Evolutionary conservation across 805 yeast species (phyloP), one percentile per base, ranked within the genome.

Genomic region (Metschnikowia santaceciliae): DNA sequence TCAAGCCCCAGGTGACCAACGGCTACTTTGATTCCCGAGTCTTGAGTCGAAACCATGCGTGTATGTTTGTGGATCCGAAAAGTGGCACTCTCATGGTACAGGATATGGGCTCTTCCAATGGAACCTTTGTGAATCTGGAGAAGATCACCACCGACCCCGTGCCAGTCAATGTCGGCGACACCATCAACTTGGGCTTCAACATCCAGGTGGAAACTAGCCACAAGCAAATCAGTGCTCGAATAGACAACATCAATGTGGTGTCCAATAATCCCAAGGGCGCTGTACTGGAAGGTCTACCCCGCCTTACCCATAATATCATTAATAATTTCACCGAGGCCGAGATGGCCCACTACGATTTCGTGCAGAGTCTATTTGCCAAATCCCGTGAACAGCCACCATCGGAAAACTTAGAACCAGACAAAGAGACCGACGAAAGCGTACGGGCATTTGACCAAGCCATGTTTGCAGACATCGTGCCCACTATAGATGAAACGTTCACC

Each of bases 21-120:
- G 99, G 98, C 0, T 91, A 80, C 65, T 94, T 94, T 63, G 98
- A 94, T 69, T 89, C 97, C 10, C 75, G 98, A 30, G 98, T 95
- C 10, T 77, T 94, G 42, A 85, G 95, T 17, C 75, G 99, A 57
- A 94, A 88, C 62, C 99, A 94, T 69, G 99, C 99, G 0, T 92
- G 88, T 61, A 71, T 94, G 55, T 88, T 81, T 72, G 81, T 90
- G 35, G 94, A 88, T 58, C 74, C 81, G 15, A 66, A 66, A 23
- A 69, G 72, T 4, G 90, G 91, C 4, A 78, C 78, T 52, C 76
- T 95, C 19, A 89, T 77, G 76, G 78, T 94, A 23, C 82, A 84
- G 57, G 99, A 94, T 70, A 78, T 90, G 62, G 90, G 90, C 51
- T 86, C 96, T 2, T 87, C 96, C 22, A 94, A 94, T 68, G 99